These are phyloP conservation scores for Ceratobasidium sp. DNA, from an alignment of 1,284 basidiomycete genomes.

Conservation along the genomic window DNA sequence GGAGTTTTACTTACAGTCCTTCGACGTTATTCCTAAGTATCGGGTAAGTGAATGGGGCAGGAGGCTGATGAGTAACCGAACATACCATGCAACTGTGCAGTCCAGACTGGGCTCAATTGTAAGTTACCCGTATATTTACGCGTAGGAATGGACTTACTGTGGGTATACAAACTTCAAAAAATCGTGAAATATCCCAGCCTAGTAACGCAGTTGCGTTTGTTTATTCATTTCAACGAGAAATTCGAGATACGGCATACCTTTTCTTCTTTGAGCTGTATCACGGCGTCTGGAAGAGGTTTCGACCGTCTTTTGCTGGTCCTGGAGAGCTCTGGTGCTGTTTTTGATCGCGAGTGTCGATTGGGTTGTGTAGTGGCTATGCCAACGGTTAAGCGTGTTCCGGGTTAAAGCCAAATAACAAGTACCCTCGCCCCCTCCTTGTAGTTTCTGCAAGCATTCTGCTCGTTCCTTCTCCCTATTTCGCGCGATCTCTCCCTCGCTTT, in stretches of 20 bases:
- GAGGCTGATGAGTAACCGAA: not conserved
- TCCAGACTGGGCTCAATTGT: slow-evolving; percentile 68
- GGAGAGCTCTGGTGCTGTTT: slow-evolving; percentile 33
- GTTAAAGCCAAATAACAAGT: not conserved
- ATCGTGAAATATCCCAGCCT: slow-evolving; percentile 86
- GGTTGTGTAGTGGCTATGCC: not conserved
- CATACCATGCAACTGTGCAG: slow-evolving; percentile 83
- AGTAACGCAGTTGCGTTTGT: slow-evolving; percentile 10
- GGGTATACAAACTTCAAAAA: slow-evolving; percentile 89
- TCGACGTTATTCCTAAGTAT: slow-evolving; percentile 81
- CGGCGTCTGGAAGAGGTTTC: slow-evolving; percentile 68
- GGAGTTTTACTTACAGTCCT: slow-evolving; percentile 63
- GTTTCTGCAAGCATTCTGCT: slow-evolving; percentile 47
- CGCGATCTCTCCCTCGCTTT: slow-evolving; percentile 40
- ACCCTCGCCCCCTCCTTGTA: slow-evolving; percentile 45
- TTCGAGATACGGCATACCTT: slow-evolving; percentile 61
- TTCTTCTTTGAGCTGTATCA: slow-evolving; percentile 86
- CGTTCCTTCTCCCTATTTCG: slow-evolving; percentile 47
- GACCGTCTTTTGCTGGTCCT: slow-evolving; percentile 42
- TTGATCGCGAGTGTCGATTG: slow-evolving; percentile 24
- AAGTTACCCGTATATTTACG: not conserved
- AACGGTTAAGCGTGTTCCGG: not conserved
- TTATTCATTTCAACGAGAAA: not conserved
- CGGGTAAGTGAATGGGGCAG: not conserved
- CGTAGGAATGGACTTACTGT: slow-evolving; percentile 54